Percentiles rank a stretch among this genome's conserved stretches.
These are phyloP conservation scores for Adenanthera pavonina DNA, from an alignment of 306 rosid species.

Conservation along the genomic window DNA sequence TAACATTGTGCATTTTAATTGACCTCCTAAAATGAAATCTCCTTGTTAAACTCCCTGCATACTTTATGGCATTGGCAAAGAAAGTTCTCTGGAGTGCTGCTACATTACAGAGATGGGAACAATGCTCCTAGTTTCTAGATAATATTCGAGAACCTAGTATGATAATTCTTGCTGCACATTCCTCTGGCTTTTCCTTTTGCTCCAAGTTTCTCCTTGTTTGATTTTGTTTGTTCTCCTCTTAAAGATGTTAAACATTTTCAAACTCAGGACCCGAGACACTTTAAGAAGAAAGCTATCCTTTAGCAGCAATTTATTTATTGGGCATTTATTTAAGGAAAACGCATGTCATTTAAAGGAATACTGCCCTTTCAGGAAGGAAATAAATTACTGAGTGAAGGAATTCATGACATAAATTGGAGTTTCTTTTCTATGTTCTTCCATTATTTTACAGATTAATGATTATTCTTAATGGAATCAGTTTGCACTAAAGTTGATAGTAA, in stretches of 20 bases:
- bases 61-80: background rate
- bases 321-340: background rate
- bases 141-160: background rate
- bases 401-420: background rate
- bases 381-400: background rate
- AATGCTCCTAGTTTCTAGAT: background rate
- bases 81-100: background rate
- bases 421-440: background rate
- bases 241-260: background rate
- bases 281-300: background rate
- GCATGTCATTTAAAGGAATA: background rate
- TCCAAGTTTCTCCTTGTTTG: background rate
- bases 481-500: background rate
- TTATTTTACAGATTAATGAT: background rate
- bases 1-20: background rate
- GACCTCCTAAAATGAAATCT: slow-evolving; percentile 2
- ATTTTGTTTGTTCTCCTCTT: background rate
- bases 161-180: background rate
- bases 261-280: background rate
- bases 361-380: background rate
- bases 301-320: background rate
- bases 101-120: background rate
- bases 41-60: slow-evolving; percentile 1
- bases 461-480: background rate
- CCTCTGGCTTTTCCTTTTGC: background rate